Percentiles rank a stretch among this genome's conserved stretches.
phyloP scores from a whole-genome alignment of 1,284 basidiomycete genomes.

The Microbotryum scabiosae region DNA sequence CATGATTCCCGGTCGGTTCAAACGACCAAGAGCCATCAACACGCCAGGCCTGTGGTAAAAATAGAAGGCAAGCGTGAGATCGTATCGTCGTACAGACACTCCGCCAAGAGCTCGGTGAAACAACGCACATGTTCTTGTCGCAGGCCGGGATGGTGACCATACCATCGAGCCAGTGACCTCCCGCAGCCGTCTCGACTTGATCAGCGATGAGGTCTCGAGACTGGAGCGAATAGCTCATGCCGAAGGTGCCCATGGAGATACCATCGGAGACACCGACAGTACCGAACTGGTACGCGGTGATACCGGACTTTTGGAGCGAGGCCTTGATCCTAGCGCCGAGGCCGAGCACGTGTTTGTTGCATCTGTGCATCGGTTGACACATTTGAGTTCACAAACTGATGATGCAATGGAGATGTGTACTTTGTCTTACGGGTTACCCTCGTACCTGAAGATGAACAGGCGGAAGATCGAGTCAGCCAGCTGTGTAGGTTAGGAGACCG shows the following conservation, averaged over 20 bases:
- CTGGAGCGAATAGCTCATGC: constrained; percentile 78
- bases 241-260: constrained; percentile 70
- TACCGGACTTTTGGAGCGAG: constrained; percentile 60
- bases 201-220: constrained; percentile 85
- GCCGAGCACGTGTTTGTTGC: constrained; percentile 83
- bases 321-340: constrained; percentile 78
- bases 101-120: too few species aligned
- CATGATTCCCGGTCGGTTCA: constrained; percentile 86
- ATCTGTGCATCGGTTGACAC: constrained; percentile 48
- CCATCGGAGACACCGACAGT: constrained; percentile 95
- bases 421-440: constrained; percentile 68
- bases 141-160: constrained; percentile 86
- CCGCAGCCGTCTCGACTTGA: constrained; percentile 84
- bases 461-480: background rate
- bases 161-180: constrained; percentile 95
- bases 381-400: background rate
- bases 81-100: background rate
- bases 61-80: background rate
- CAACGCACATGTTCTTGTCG: constrained; percentile 65
- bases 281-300: constrained; percentile 95
- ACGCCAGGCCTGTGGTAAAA: constrained; percentile 59
- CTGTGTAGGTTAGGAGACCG: background rate
- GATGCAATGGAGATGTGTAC: background rate
- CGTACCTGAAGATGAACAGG: constrained; percentile 56
- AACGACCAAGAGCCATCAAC: constrained; percentile 77